Percentiles rank a stretch among this genome's conserved stretches.
These are phyloP conservation scores for Amylostereum areolatum DNA, from an alignment of 1,284 basidiomycete genomes.

Conservation along the genomic window DNA sequence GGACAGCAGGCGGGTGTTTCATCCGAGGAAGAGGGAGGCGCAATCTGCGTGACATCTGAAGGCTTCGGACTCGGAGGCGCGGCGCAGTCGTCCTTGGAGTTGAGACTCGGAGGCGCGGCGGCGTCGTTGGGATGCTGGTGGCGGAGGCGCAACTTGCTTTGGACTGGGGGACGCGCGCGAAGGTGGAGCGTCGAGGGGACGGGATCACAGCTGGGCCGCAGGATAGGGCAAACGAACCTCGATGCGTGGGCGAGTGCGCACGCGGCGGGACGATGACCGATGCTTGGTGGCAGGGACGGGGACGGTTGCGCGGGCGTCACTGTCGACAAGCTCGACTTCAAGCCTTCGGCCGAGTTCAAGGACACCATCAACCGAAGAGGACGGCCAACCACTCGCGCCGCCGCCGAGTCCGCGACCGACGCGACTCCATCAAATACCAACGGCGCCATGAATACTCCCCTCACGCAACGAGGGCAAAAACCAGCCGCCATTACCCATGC, in stretches of 20 bases:
- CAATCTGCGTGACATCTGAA: too few relatives aligned
- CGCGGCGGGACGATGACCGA: background rate
- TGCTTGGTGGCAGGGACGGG: background rate
- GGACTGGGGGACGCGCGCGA: background rate
- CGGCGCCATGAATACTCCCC: constrained; percentile 13
- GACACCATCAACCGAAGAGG: constrained; percentile 35
- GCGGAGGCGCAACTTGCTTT: too few relatives aligned
- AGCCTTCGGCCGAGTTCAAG: constrained; percentile 62
- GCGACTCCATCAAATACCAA: constrained; percentile 3
- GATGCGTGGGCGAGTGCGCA: too few relatives aligned
- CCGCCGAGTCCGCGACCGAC: constrained; percentile 15
- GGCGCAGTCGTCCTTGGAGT: too few relatives aligned
- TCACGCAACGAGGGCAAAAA: constrained; percentile 32
- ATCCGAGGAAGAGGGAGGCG: too few relatives aligned
- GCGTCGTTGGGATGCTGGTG: too few relatives aligned
- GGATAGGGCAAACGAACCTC: background rate
- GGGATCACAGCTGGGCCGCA: background rate
- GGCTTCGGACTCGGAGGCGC: too few relatives aligned
- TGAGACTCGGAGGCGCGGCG: too few relatives aligned
- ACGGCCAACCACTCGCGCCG: constrained; percentile 20
- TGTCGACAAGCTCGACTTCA: constrained; percentile 59
- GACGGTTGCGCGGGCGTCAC: background rate
- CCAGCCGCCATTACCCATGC: constrained; percentile 9
- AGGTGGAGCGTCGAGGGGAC: background rate
- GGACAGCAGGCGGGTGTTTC: too few relatives aligned